Conservation (phyloP, 345 rosid genomes). For the Melastoma malabathricum region DNA sequence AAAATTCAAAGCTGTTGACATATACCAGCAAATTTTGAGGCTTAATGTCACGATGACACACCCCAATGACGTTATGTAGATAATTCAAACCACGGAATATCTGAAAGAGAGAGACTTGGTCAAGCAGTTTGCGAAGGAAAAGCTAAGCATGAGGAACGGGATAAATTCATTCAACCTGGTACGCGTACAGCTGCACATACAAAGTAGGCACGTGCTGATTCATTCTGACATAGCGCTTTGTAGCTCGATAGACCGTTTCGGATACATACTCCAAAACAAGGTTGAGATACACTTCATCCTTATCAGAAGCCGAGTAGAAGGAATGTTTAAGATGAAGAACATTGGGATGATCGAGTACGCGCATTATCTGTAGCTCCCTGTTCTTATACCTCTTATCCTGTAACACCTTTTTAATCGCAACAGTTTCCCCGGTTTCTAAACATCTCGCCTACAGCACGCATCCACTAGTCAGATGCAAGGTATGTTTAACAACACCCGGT, state of each 20-base stretch:
- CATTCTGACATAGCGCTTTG: slow-evolving; percentile 61
- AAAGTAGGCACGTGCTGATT: slow-evolving; percentile 47
- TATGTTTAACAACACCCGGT: neutral
- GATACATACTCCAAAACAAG: slow-evolving; percentile 85
- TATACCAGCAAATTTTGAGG: slow-evolving; percentile 94
- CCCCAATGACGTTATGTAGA: slow-evolving; percentile 77
- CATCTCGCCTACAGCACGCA: slow-evolving; percentile 55
- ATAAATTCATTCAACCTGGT: slow-evolving; percentile 31
- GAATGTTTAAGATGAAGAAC: slow-evolving; percentile 73
- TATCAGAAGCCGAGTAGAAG: slow-evolving; percentile 82
- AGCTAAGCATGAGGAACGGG: neutral
- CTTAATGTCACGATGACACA: slow-evolving; percentile 96
- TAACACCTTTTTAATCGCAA: slow-evolving; percentile 87
- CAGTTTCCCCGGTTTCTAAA: slow-evolving; percentile 68
- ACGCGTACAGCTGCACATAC: slow-evolving; percentile 60
- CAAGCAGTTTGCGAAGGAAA: too few species aligned
- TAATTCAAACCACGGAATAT: slow-evolving; percentile 90
- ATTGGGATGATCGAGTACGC: slow-evolving; percentile 69
- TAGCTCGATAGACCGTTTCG: slow-evolving; percentile 80
- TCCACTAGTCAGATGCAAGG: neutral
- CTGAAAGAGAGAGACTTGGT: slow-evolving; percentile 21
- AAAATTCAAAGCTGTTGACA: slow-evolving; percentile 5
- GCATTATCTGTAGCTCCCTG: slow-evolving; percentile 96
- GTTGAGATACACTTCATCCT: slow-evolving; percentile 85
- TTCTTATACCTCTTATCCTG: slow-evolving; percentile 98